A percentile compares a stretch with the other conserved stretches of the same genome.
Conservation (phyloP, 352 stramenopile genomes). For the Blastocystis sp. region DNA sequence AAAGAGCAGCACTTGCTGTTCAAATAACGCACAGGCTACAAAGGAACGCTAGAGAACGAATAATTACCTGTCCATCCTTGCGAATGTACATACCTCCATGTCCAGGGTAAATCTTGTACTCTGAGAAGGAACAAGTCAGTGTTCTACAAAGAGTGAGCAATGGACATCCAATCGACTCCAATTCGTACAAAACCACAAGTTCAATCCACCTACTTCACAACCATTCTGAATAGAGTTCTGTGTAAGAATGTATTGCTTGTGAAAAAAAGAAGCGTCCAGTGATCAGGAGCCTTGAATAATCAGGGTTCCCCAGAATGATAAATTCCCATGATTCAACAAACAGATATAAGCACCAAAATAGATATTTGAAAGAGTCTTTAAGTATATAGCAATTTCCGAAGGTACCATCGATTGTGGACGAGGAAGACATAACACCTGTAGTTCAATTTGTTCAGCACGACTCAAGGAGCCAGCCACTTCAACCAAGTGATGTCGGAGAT, state of each 20-base stretch:
- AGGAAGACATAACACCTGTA: not conserved
- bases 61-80: too few species aligned
- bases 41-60: too few species aligned
- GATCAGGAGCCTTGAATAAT: not conserved
- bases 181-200: too few species aligned
- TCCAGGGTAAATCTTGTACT: too few species aligned
- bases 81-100: too few species aligned
- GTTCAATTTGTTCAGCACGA: not conserved
- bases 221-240: not conserved
- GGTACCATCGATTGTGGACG: too few species aligned
- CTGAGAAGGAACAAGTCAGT: too few species aligned
- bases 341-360: not conserved
- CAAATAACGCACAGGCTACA: too few species aligned
- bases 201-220: not conserved
- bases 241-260: not conserved
- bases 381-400: not conserved
- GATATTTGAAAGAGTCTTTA: not conserved
- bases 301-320: not conserved
- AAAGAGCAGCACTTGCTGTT: too few species aligned
- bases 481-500: not conserved
- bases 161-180: not conserved
- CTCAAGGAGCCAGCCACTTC: not conserved
- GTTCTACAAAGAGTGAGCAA: not conserved
- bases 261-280: not conserved
- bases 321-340: not conserved